These are phyloP conservation scores for Trypanosoma theileri DNA, from an alignment of 208 protist species.

Conservation along the genomic window DNA sequence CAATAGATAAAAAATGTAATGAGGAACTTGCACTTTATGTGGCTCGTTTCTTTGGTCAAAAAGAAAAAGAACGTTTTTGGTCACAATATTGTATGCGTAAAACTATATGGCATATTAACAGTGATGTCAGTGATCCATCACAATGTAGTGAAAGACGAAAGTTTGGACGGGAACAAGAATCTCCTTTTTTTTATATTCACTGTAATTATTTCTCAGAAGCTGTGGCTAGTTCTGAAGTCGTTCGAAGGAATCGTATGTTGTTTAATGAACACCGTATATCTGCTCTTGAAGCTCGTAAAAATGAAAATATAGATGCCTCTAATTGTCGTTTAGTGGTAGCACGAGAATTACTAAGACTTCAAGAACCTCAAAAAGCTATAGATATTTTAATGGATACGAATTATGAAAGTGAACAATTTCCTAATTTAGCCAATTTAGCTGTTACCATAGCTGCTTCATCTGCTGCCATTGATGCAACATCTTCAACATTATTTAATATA, in stretches of 20 bases:
- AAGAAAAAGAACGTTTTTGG: slow-evolving; percentile 65
- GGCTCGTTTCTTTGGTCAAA: slow-evolving; percentile 58
- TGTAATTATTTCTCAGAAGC: slow-evolving; percentile 54
- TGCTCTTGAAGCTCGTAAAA: slow-evolving; percentile 31
- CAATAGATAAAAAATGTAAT: neutral
- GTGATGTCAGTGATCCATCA: neutral
- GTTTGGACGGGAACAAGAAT: slow-evolving; percentile 14
- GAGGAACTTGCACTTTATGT: slow-evolving; percentile 40
- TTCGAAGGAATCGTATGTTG: slow-evolving; percentile 49
- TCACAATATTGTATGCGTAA: slow-evolving; percentile 22
- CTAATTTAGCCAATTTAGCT: slow-evolving; percentile 61
- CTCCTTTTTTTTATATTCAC: slow-evolving; percentile 37
- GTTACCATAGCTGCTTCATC: slow-evolving; percentile 55
- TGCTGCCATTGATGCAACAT: slow-evolving; percentile 11
- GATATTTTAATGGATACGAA: slow-evolving; percentile 73
- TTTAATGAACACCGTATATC: slow-evolving; percentile 52
- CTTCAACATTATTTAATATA: slow-evolving; percentile 39
- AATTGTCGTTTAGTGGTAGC: slow-evolving; percentile 43
- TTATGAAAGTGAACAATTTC: slow-evolving; percentile 50
- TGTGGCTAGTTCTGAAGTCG: slow-evolving; percentile 24
- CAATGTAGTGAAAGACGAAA: neutral
- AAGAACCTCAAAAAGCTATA: slow-evolving; percentile 49
- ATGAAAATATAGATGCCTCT: slow-evolving; percentile 43
- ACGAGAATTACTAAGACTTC: slow-evolving; percentile 58
- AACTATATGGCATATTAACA: neutral